Percentiles rank a stretch among this genome's conserved stretches.
Conservation (phyloP, 441 rosid species). For the Erodium trifolium region DNA sequence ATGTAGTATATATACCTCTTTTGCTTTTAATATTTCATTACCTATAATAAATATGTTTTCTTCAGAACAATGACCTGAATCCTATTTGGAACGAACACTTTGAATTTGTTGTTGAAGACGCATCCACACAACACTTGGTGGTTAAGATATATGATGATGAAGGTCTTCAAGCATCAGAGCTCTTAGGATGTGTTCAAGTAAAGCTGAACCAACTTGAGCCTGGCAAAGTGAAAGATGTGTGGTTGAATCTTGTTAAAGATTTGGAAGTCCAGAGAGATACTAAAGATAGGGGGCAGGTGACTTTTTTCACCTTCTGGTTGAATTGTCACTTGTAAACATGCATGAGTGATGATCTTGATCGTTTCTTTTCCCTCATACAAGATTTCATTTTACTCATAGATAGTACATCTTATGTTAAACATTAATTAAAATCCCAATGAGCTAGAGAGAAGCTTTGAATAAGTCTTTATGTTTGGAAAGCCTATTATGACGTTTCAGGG, state of each 20-base stretch:
- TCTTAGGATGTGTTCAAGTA: slow-evolving; percentile 71
- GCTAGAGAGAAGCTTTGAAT: too few species aligned
- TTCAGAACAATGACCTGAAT: slow-evolving; percentile 69
- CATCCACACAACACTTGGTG: slow-evolving; percentile 68
- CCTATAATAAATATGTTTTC: not conserved
- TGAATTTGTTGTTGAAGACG: slow-evolving; percentile 78
- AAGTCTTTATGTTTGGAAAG: too few species aligned
- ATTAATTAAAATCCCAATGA: too few species aligned
- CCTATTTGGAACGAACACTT: slow-evolving; percentile 30
- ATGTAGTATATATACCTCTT: not conserved
- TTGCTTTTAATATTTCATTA: not conserved
- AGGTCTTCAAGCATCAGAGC: slow-evolving; percentile 78
- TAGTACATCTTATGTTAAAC: not conserved
- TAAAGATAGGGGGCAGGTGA: slow-evolving; percentile 82
- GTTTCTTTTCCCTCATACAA: not conserved
- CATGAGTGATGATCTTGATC: not conserved
- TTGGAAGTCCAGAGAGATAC: slow-evolving; percentile 80
- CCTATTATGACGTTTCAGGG: not conserved
- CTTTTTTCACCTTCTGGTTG: not conserved
- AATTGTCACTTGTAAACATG: not conserved
- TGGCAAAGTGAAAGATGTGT: slow-evolving; percentile 79
- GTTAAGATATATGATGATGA: slow-evolving; percentile 78
- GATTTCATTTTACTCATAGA: not conserved
- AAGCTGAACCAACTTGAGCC: slow-evolving; percentile 57
- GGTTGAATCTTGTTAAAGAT: slow-evolving; percentile 87